Evolutionary conservation across 306 rosid genomes (phyloP).

Genomic region (Cicer pinnatifidum): DNA sequence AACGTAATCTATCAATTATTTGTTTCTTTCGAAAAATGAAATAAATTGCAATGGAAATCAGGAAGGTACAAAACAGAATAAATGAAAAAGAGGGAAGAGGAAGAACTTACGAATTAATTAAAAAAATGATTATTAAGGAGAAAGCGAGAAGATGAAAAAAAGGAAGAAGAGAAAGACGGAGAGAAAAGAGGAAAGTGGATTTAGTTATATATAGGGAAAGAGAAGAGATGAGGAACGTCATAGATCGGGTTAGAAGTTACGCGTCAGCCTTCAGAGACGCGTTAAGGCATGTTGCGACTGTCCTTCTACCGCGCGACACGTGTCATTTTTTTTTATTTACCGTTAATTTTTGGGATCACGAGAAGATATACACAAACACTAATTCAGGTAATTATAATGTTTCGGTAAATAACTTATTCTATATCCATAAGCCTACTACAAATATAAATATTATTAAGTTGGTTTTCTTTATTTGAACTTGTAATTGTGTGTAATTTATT

Average conservation of each 20-base stretch:
- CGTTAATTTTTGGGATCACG: too few relatives aligned
- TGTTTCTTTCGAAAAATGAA: neutral
- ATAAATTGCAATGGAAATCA: neutral
- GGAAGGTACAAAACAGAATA: neutral
- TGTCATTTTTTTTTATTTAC: too few relatives aligned
- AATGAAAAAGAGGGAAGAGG: neutral
- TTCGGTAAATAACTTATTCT: too few relatives aligned
- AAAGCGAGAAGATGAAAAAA: neutral
- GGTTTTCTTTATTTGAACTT: too few relatives aligned
- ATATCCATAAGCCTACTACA: too few relatives aligned
- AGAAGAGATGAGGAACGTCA: neutral
- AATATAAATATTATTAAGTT: too few relatives aligned
- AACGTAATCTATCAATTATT: neutral
- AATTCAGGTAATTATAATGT: too few relatives aligned
- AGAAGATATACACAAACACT: too few relatives aligned
- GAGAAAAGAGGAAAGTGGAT: neutral
- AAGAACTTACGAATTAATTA: neutral
- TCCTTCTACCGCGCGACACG: too few relatives aligned
- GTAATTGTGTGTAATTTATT: too few relatives aligned
- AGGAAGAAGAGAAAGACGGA: neutral
- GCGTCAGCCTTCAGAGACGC: constrained; percentile 22
- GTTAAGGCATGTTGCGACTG: constrained; percentile 11
- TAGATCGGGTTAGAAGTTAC: neutral
- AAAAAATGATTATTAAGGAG: neutral
- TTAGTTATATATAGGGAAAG: neutral